Evolutionary conservation across 192 early-diverging fungal genomes (phyloP), one percentile per base, ranked within the genome.

Genomic region (Lobosporangium transversale): DNA sequence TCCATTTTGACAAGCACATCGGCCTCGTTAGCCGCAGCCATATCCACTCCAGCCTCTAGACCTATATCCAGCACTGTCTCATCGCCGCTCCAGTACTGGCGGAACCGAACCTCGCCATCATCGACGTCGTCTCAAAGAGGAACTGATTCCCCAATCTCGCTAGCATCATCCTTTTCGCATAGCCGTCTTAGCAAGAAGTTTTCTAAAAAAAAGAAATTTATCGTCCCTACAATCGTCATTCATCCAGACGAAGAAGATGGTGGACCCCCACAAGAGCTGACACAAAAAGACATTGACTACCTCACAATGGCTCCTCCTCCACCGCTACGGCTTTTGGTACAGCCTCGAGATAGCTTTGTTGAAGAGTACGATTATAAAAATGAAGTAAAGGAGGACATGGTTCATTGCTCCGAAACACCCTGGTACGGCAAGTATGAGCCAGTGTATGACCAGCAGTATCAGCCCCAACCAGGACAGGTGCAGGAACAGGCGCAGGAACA

Each of bases 221-320:
- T 29, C 1, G 55, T 76, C 43, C 73, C 73, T 18, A 66, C 40
- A 12, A 67, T 76, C 48, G 64, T 76, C 7, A 44, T 76, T 27
- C 73, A 76, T 52, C 73, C 73, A 27, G 73, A 76, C 23, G 73
- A 76, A 10, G 73, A 67, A 3, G 73, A 76, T 26, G 59, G 53
- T 26, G 73, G 67, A 26, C 73, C 73, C 1, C 44, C 53, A 10
- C 31, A 65, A 7, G 53, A 67, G 2, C 32, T 76, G 6, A 54
- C 73, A 1, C 58, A 76, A 1, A 55, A 24, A 18, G 73, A 76
- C 6, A 76, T 76, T n/a, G 73, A 76, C 30, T 76, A 76, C 43
- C 24, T 76, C 15, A 57, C 65, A 3, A 76, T 59, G 10, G 55
- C 61, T 58, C 73, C 73, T 4, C 64, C 73, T 9, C 53, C 53